Evolutionary conservation across 2,329 filamentous ascomycete species (phyloP).

Genomic region (Clarireedia monteithiana): DNA sequence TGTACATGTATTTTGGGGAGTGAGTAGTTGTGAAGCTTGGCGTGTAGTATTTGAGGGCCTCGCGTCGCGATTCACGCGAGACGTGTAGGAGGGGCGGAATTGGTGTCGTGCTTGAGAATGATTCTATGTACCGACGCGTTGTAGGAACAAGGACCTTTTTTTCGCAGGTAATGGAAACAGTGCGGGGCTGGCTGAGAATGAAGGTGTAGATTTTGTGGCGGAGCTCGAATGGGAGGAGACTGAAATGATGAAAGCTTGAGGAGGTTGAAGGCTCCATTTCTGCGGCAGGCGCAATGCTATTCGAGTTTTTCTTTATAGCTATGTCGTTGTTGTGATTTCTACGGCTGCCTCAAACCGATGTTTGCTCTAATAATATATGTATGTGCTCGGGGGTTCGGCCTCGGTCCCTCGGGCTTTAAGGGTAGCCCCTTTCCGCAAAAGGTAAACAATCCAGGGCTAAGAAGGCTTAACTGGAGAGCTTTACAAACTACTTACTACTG

Average conservation of each 20-base stretch:
- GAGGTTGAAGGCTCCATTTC: background rate
- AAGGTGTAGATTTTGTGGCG: slow-evolving; percentile 24
- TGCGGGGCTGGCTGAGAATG: slow-evolving; percentile 14
- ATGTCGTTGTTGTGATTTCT: too few species aligned
- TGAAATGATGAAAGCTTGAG: slow-evolving; percentile 22
- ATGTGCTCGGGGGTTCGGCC: too few species aligned
- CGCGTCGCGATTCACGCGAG: slow-evolving; percentile 26
- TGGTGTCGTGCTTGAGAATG: slow-evolving; percentile 17
- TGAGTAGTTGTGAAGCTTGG: slow-evolving; percentile 8
- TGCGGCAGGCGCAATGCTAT: background rate
- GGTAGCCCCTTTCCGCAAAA: too few species aligned
- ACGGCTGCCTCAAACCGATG: too few species aligned
- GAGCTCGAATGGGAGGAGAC: slow-evolving; percentile 23
- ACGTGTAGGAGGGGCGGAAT: slow-evolving; percentile 24
- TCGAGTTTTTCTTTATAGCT: too few species aligned
- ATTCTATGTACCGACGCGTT: slow-evolving; percentile 8
- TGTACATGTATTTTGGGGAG: slow-evolving; percentile 16
- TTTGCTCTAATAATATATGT: too few species aligned
- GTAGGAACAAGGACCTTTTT: slow-evolving; percentile 4
- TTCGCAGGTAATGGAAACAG: slow-evolving; percentile 16
- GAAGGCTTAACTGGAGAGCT: too few species aligned
- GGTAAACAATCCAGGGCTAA: too few species aligned
- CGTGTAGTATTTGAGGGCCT: slow-evolving; percentile 18
- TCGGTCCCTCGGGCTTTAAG: too few species aligned
- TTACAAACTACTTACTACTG: too few species aligned